Evolutionary conservation across 495 filamentous ascomycete genomes (phyloP).

Genomic region (Aspergillus coremiiformis): DNA sequence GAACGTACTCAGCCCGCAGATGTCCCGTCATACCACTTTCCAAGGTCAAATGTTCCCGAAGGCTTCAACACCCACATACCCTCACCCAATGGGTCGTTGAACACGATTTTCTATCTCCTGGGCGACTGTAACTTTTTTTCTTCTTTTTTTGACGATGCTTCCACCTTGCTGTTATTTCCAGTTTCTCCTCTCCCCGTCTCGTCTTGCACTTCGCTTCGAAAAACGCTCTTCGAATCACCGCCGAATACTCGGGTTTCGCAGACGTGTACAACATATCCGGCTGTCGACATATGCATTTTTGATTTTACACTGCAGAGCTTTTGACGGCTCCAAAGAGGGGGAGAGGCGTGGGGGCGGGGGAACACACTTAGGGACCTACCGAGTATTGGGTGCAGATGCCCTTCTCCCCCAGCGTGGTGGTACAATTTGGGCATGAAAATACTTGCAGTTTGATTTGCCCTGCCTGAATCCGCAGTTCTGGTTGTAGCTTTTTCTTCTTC

Average conservation of each 20-base stretch:
- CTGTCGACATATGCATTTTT: slow-evolving; percentile 23
- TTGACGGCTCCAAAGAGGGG: background rate
- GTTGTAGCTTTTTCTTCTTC: background rate
- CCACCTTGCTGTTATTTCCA: slow-evolving; percentile 10
- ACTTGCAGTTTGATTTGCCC: background rate
- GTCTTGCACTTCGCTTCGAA: too few species aligned
- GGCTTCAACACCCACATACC: background rate
- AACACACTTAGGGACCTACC: background rate
- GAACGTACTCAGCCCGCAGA: slow-evolving; percentile 25
- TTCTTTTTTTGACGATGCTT: slow-evolving; percentile 8
- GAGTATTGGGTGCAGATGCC: background rate
- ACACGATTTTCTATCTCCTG: slow-evolving; percentile 1
- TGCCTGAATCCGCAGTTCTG: background rate
- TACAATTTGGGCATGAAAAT: background rate
- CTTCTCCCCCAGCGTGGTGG: background rate
- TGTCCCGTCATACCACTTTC: background rate
- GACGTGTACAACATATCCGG: slow-evolving; percentile 22
- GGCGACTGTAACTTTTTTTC: slow-evolving; percentile 10
- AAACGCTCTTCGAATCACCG: slow-evolving; percentile 17
- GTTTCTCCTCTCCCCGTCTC: background rate
- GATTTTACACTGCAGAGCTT: background rate
- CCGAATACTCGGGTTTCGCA: slow-evolving; percentile 16
- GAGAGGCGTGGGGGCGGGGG: too few species aligned
- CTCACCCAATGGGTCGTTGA: slow-evolving; percentile 5
- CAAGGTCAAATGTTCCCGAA: background rate